A percentile compares a stretch with the other conserved stretches of the same genome.
Conservation (phyloP, 345 rosid genomes). For the Linum trigynum region DNA sequence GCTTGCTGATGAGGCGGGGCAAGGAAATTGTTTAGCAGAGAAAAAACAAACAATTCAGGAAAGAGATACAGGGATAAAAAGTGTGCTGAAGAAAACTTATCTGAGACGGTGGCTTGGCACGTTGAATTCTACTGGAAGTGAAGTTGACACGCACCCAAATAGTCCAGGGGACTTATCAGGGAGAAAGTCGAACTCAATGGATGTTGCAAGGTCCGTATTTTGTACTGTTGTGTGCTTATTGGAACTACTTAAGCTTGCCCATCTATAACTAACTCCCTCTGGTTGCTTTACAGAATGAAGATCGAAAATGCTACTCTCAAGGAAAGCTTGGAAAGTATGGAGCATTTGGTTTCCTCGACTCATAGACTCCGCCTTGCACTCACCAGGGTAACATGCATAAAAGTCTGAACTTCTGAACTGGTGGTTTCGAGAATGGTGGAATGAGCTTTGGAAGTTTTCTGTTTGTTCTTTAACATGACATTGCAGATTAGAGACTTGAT, state of each 20-base stretch:
- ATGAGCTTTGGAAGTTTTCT: background rate
- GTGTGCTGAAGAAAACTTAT: conserved; percentile 72
- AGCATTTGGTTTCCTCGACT: conserved; percentile 61
- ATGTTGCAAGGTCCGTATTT: conserved; percentile 60
- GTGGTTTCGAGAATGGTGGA: too few relatives aligned
- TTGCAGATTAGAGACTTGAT: conserved; percentile 54
- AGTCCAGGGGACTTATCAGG: conserved; percentile 23
- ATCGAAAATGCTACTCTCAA: conserved; percentile 83
- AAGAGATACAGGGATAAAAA: conserved; percentile 65
- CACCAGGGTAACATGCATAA: conserved; percentile 41
- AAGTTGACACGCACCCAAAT: conserved; percentile 25
- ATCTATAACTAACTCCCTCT: background rate
- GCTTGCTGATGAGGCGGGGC: conserved; percentile 31
- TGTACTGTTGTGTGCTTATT: background rate
- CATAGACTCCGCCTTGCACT: conserved; percentile 79
- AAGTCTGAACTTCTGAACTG: background rate
- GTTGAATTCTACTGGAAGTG: conserved; percentile 42
- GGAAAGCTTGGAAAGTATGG: conserved; percentile 81
- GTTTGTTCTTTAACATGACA: background rate
- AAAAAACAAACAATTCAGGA: conserved; percentile 30
- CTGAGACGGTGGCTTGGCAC: conserved; percentile 65
- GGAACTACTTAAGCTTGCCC: background rate
- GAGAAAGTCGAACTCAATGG: conserved; percentile 34
- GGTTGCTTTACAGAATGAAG: conserved; percentile 43
- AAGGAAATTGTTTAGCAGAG: conserved; percentile 28